Evolutionary conservation across 345 rosid genomes (phyloP), one percentile per base, ranked within the genome.

Genomic region (Murraya koenigii): DNA sequence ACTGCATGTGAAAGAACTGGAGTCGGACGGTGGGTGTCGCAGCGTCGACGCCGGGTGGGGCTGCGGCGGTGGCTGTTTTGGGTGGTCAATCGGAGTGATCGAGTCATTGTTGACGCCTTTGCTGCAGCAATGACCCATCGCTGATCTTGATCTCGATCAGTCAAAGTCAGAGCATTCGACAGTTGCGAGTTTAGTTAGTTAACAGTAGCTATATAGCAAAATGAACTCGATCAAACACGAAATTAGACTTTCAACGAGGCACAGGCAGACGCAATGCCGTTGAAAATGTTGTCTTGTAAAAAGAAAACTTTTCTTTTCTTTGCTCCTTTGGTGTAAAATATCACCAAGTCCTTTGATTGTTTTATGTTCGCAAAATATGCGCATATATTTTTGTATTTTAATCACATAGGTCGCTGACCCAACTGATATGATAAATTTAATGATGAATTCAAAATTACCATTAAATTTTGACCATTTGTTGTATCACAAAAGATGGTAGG

Each of bases 91-190:
- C 15, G 80, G 62, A 52, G 55, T 8, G 71, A 33, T 58, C 26
- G 56, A 63, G 71, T 72, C 73, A 23, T 75, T 74, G 80, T 79
- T 80, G 74, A 82, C 80, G 85, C 79, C 81, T 79, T 88, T 87
- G 84, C 94, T 91, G 84, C 94, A 94, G 86, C 94, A 90, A 76
- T 86, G 97, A 49, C 98, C 96, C 98, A 94, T 94, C 20, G 82
- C 70, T 69, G 74, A 8, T 47, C 13, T 44, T 44, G 44, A 30
- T 23, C 36, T 35, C 78, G 84, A 77, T 82, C 82, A 67, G 74
- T 71, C 38, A 75, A 80, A 79, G 81, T 88, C 85, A 86, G 81
- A 66, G 71, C 55, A 23, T 23, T 14, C 9, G 33, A 41, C 22
- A 14, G 33, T 41, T 3, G 33, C 17, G 35, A 41, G 71, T 20